Conservation (phyloP, 768 basidiomycete genomes). For the Boletellus ananas region DNA sequence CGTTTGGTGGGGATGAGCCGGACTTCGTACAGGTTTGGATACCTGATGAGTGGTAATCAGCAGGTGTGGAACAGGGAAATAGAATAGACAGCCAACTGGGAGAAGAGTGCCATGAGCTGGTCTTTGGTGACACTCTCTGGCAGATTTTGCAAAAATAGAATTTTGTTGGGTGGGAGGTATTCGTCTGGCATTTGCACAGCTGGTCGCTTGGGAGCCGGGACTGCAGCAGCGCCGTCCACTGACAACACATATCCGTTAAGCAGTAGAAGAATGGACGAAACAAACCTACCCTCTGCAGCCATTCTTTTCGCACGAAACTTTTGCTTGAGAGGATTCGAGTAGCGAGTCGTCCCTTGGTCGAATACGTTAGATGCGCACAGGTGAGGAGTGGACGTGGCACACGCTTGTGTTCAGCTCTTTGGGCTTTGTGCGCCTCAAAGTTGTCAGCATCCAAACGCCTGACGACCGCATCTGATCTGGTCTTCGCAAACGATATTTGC, state of each 20-base stretch:
- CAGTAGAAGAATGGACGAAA: constrained; percentile 1
- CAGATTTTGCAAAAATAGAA: constrained; percentile 95
- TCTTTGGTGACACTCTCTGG: constrained; percentile 93
- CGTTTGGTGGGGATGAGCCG: constrained; percentile 97
- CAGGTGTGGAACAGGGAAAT: not conserved
- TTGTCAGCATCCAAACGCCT: constrained; percentile 62
- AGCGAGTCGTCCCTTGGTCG: constrained; percentile 66
- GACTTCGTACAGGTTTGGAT: constrained; percentile 94
- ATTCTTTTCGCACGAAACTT: constrained; percentile 80
- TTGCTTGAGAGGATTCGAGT: constrained; percentile 85
- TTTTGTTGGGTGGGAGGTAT: constrained; percentile 98
- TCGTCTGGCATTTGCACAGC: constrained; percentile 99
- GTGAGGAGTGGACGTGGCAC: constrained; percentile 20
- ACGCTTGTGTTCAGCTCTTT: constrained; percentile 84
- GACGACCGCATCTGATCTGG: constrained; percentile 88
- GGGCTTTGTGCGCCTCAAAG: constrained; percentile 72
- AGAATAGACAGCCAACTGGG: constrained; percentile 57
- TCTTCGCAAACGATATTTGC: constrained; percentile 94
- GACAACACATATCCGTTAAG: constrained; percentile 4
- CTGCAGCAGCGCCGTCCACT: constrained; percentile 69
- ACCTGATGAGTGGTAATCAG: constrained; percentile 44
- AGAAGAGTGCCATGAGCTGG: constrained; percentile 85
- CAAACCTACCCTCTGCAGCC: constrained; percentile 67
- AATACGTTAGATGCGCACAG: not conserved
- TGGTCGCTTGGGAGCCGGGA: constrained; percentile 69